Evolutionary conservation across 495 filamentous ascomycete genomes (phyloP).

Genomic region (Collariella sp.): DNA sequence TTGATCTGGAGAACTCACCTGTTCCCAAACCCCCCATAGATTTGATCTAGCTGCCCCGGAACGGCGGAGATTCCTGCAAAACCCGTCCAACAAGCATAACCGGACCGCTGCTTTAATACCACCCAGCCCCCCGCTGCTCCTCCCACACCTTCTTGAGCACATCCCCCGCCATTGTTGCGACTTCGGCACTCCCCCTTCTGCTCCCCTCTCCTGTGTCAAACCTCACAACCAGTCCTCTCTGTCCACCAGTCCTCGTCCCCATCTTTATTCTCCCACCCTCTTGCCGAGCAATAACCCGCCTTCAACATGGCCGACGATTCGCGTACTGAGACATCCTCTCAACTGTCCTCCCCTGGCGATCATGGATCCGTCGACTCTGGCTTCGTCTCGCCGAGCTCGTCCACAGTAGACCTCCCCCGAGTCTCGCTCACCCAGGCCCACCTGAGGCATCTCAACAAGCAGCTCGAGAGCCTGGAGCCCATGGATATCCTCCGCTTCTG

Average conservation of each 20-base stretch:
- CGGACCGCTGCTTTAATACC: conserved; percentile 18
- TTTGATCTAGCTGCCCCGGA: conserved; percentile 4
- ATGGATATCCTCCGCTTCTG: conserved; percentile 86
- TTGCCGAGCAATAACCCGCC: neutral
- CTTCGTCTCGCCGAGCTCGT: conserved; percentile 68
- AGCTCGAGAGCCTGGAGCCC: conserved; percentile 68
- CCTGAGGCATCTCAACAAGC: conserved; percentile 79
- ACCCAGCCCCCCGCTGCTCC: conserved; percentile 11
- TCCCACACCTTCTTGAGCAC: conserved; percentile 1
- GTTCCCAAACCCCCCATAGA: conserved; percentile 1
- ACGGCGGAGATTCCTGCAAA: conserved; percentile 11
- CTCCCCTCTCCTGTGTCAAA: neutral
- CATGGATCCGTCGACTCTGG: conserved; percentile 64
- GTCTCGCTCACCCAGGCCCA: conserved; percentile 85
- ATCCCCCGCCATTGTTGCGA: neutral
- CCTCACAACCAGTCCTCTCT: neutral
- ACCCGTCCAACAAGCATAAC: conserved; percentile 13
- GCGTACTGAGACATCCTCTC: conserved; percentile 22
- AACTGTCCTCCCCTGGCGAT: conserved; percentile 30
- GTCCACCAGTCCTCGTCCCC: neutral
- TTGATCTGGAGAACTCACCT: neutral
- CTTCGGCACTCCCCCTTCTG: neutral
- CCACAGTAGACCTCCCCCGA: conserved; percentile 31
- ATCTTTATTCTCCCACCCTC: neutral
- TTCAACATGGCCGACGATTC: conserved; percentile 25